phyloP scores from a whole-genome alignment of 2,329 filamentous ascomycete genomes.

The Lecanicillium sp. region DNA sequence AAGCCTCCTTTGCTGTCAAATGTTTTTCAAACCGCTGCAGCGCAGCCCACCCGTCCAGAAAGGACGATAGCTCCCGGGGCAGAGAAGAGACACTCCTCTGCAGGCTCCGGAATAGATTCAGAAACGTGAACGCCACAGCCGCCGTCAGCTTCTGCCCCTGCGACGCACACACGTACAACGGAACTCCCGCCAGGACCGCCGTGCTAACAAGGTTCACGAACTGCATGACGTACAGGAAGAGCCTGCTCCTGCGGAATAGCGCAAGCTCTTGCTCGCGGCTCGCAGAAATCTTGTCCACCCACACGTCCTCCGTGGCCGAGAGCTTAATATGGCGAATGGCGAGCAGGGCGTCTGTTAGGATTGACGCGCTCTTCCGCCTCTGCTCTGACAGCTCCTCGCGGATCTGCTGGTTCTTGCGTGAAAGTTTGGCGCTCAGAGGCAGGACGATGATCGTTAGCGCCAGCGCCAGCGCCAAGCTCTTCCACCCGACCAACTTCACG shows the following conservation, averaged over 20 bases:
- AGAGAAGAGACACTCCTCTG: constrained; percentile 6
- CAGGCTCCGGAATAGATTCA: constrained; percentile 10
- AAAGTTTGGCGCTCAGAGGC: constrained; percentile 2
- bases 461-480: constrained; percentile 6
- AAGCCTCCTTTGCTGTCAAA: not conserved
- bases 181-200: constrained; percentile 6
- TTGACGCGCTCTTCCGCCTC: not conserved
- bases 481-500: constrained; percentile 10
- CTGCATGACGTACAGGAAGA: constrained; percentile 1
- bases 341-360: constrained; percentile 4
- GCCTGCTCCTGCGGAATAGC: not conserved
- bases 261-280: constrained; percentile 8
- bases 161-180: not conserved
- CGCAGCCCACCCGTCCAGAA: constrained; percentile 6
- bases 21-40: constrained; percentile 8
- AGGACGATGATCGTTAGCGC: constrained; percentile 1
- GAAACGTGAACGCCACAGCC: constrained; percentile 12
- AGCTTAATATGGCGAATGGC: constrained; percentile 14
- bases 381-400: not conserved
- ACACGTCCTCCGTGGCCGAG: constrained; percentile 9
- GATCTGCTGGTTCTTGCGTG: not conserved
- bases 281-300: constrained; percentile 9
- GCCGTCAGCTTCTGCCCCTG: not conserved
- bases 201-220: constrained; percentile 7
- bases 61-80: not conserved